These are phyloP conservation scores for Nemania diffusa DNA, from an alignment of 2,329 filamentous ascomycete genomes.

Conservation along the genomic window DNA sequence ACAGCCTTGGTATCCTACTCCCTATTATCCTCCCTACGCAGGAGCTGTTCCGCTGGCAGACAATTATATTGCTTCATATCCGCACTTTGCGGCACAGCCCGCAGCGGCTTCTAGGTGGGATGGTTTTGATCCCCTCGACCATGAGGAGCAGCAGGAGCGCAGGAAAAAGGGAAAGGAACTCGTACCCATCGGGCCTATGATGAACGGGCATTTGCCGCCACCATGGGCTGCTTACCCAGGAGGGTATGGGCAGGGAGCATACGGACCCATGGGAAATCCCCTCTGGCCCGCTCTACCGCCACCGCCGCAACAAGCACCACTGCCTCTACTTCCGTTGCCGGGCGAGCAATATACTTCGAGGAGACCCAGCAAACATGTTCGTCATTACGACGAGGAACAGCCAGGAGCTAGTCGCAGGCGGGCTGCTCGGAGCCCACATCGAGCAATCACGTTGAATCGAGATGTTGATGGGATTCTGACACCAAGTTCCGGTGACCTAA, in stretches of 20 bases:
- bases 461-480: constrained; percentile 35
- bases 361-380: constrained; percentile 20
- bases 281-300: constrained; percentile 20
- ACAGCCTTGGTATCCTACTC: constrained; percentile 24
- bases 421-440: not conserved
- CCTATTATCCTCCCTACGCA: constrained; percentile 12
- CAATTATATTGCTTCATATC: constrained; percentile 17
- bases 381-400: constrained; percentile 8
- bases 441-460: constrained; percentile 17
- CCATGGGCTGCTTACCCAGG: constrained; percentile 21
- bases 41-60: not conserved
- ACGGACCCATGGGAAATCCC: constrained; percentile 5
- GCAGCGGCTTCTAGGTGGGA: constrained; percentile 20
- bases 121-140: constrained; percentile 21
- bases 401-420: not conserved
- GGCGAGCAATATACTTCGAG: not conserved
- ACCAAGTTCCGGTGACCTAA: constrained; percentile 34
- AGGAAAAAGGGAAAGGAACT: constrained; percentile 36
- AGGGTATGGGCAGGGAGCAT: constrained; percentile 10
- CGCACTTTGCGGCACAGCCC: constrained; percentile 18
- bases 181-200: constrained; percentile 14
- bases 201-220: constrained; percentile 7
- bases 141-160: constrained; percentile 31
- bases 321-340: constrained; percentile 2
- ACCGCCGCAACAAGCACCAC: constrained; percentile 5